Base-by-base conservation (phyloP, 2,329 filamentous ascomycete species). In the Drechslera avenae region DNA sequence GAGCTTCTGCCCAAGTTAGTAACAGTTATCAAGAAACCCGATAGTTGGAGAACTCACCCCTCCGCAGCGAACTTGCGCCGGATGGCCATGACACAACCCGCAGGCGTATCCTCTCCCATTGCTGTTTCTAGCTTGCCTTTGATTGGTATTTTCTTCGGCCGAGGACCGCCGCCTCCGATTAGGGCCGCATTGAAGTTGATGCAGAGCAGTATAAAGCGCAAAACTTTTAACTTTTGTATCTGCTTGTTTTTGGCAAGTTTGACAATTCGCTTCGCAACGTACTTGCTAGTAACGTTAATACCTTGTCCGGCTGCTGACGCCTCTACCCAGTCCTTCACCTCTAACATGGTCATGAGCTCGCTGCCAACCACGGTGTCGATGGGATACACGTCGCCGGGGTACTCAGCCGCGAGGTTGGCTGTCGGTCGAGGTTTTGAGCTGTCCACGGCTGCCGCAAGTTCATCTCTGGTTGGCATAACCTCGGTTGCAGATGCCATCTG, bases 321-420 rank as follows among this genome's bases (percentile, higher is more conserved):
- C 51, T 90, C 84, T 57, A 88, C 81, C 90, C 90, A 94, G 59
- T 90, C 86, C 65, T 84, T 84, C 50, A 92, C 81, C 9, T 86
- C 83, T 6, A 94, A 79, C 10, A 84, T 76, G 43, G 84, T 83
- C 70, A 91, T 81, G 18, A 88, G 82, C 31, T 89, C 86, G 17
- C 76, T 73, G 1, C 88, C 87, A 45, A 94, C 85, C 31, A 94
- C 78, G 6, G 78, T 78, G 23, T 85, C 79, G 13, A 85, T 79
- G 3, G 86, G 79, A 73, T 94, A 94, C 31, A 91, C 89, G 50
- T 91, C 86, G 53, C 87, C 81, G 17, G 89, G 83, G 35, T 83
- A 84, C 19, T 81, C 78, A 2, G 89, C 89, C 3, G 83, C 78
- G 23, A 85, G 75, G 66, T 93, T 90, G 54, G 87, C 83, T 39